These are phyloP conservation scores for Fremontodendron californicum DNA, from an alignment of 345 rosid genomes.

Conservation along the genomic window DNA sequence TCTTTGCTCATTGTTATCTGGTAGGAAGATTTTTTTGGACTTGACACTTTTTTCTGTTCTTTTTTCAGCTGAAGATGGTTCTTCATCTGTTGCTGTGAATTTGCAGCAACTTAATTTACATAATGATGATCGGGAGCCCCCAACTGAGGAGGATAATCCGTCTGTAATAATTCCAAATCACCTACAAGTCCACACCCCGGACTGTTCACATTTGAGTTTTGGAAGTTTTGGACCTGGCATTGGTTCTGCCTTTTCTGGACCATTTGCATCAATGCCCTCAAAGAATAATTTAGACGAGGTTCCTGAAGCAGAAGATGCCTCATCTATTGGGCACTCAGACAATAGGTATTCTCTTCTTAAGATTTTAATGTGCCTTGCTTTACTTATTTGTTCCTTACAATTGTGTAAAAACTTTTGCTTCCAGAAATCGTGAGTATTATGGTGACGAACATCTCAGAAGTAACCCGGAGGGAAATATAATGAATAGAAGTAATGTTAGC, in stretches of 20 bases:
- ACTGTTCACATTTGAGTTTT: constrained; percentile 90
- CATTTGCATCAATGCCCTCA: constrained; percentile 48
- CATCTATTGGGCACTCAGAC: constrained; percentile 51
- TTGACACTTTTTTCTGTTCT: constrained; percentile 8
- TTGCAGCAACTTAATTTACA: constrained; percentile 54
- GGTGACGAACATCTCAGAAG: constrained; percentile 67
- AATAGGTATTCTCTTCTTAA: constrained; percentile 44
- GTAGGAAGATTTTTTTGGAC: background rate
- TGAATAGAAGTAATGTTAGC: constrained; percentile 40
- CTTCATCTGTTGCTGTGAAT: constrained; percentile 47
- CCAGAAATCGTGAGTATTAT: constrained; percentile 70
- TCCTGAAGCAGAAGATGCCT: constrained; percentile 48
- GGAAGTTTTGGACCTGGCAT: constrained; percentile 85
- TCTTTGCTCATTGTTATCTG: constrained; percentile 3
- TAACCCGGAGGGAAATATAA: constrained; percentile 51
- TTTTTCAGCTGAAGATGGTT: constrained; percentile 60
- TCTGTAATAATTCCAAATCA: constrained; percentile 92
- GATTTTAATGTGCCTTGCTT: background rate
- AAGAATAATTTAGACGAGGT: constrained; percentile 58
- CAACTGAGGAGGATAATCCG: constrained; percentile 61
- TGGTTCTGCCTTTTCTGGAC: constrained; percentile 41
- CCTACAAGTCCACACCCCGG: constrained; percentile 73
- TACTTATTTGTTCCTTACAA: background rate
- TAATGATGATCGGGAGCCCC: constrained; percentile 46
- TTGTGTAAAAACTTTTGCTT: constrained; percentile 1